phyloP scores from a whole-genome alignment of 208 protist genomes.

The Leishmania martiniquensis region DNA sequence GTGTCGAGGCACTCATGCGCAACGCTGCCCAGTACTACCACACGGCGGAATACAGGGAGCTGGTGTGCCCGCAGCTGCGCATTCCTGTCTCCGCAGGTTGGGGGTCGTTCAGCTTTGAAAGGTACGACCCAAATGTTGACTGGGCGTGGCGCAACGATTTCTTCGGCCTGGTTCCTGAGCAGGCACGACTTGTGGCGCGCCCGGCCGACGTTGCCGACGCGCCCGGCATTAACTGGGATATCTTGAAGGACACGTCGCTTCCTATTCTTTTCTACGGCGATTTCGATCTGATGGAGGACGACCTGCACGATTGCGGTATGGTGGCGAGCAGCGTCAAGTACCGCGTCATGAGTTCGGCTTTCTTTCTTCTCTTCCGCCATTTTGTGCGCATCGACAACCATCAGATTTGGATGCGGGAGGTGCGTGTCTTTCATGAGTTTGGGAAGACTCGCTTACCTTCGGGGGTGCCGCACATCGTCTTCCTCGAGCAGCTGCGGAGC shows the following conservation, averaged over 20 bases:
- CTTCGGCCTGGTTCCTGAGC: conserved; percentile 38
- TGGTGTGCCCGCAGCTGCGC: conserved; percentile 39
- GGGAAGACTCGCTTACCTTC: conserved; percentile 18
- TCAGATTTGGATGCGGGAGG: conserved; percentile 71
- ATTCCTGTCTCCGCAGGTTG: conserved; percentile 72
- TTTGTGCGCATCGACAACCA: conserved; percentile 68
- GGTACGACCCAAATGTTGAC: conserved; percentile 78
- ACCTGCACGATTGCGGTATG: conserved; percentile 82
- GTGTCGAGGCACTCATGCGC: conserved; percentile 46
- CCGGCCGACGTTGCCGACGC: conserved; percentile 16
- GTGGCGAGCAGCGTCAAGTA: conserved; percentile 66
- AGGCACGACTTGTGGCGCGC: conserved; percentile 33
- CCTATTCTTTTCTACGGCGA: conserved; percentile 75
- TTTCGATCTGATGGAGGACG: conserved; percentile 85
- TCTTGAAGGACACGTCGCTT: conserved; percentile 62
- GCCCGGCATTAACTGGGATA: conserved; percentile 75
- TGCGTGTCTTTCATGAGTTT: conserved; percentile 83
- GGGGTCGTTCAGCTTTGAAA: conserved; percentile 46
- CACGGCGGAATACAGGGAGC: conserved; percentile 42
- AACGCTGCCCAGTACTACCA: conserved; percentile 66
- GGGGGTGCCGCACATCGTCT: conserved; percentile 56
- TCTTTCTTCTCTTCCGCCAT: conserved; percentile 83
- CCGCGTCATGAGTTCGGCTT: conserved; percentile 70
- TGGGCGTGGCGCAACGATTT: conserved; percentile 88
- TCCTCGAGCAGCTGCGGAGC: conserved; percentile 59